Evolutionary conservation across 176 grass and related monocot species (phyloP), one percentile per base, ranked within the genome.

Genomic region (Oryza meyeriana): DNA sequence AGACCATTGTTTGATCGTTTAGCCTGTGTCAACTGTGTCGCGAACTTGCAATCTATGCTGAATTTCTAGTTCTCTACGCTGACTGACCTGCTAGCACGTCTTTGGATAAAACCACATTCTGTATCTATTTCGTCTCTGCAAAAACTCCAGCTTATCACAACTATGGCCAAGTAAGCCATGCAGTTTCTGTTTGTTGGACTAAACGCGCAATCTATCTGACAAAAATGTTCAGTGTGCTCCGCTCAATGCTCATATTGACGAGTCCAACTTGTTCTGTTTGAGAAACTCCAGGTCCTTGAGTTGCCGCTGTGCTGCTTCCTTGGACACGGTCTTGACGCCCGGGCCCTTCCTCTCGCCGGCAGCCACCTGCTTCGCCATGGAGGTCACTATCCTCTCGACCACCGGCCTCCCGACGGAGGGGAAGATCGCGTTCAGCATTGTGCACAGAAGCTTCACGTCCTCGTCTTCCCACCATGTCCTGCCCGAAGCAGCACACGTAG

Each of bases 271-370:
- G 10, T 94, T 94, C 67, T 98, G 85, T 12, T 88, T 75, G 20
- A 95, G 88, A 72, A 98, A 93, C 68, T 98, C 86, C 0, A 98
- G 82, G 72, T 98, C 93, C 79, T 98, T 93, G 79, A 90, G 88
- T 70, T 98, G 96, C 82, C 87, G 83, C 84, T 89, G 81, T 76
- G 87, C 69, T 7, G 79, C 80, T 39, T 93, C 90, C 79, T 95
- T 90, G 17, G 93, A 91, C 27, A 95, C 83, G 66, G 79, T 85
- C 82, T 84, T 93, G 24, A 12, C 66, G 62, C 59, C 92, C 57
- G 92, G 84, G 63, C 80, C 81, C 73, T 71, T 95, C 69, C 76
- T 86, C 69, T 89, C 90, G 14, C 93, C 93, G 28, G 81, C 57
- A 36, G 81, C 82, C 55, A 93, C 89, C 85, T 93, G 76, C 70